A percentile compares a stretch with the other conserved stretches of the same genome.
Evolutionary conservation across 768 basidiomycete genomes (phyloP).

Genomic region (Mycena rosella): DNA sequence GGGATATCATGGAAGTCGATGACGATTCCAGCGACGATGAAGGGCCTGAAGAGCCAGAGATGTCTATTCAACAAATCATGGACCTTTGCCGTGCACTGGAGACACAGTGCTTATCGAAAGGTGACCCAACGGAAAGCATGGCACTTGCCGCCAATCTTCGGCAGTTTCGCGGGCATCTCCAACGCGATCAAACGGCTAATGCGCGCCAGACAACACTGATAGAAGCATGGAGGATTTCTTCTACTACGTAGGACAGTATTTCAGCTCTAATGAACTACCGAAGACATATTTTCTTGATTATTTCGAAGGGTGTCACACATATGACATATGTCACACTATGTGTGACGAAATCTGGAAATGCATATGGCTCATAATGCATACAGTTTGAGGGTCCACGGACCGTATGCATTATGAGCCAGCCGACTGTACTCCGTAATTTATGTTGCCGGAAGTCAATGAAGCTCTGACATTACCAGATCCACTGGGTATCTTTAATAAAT

Average conservation of each 20-base stretch:
- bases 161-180: slow-evolving; percentile 5
- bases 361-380: slow-evolving; percentile 18
- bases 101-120: not conserved
- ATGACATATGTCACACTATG: no score
- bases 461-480: no score
- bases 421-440: no score
- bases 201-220: slow-evolving; percentile 4
- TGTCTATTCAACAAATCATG: not conserved
- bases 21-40: slow-evolving; percentile 4
- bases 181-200: not conserved
- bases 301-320: no score
- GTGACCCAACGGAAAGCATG: not conserved
- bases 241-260: no score
- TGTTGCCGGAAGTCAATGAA: no score
- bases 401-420: slow-evolving; percentile 8
- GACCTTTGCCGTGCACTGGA: not conserved
- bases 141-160: not conserved
- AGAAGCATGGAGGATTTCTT: slow-evolving; percentile 5
- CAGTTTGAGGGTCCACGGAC: slow-evolving; percentile 9
- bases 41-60: not conserved
- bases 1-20: not conserved
- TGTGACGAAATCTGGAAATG: slow-evolving; percentile 6
- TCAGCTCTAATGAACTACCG: no score
- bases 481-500: no score
- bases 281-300: no score